Evolutionary conservation across 768 basidiomycete species (phyloP).

Genomic region (Tephrocybe sp.): DNA sequence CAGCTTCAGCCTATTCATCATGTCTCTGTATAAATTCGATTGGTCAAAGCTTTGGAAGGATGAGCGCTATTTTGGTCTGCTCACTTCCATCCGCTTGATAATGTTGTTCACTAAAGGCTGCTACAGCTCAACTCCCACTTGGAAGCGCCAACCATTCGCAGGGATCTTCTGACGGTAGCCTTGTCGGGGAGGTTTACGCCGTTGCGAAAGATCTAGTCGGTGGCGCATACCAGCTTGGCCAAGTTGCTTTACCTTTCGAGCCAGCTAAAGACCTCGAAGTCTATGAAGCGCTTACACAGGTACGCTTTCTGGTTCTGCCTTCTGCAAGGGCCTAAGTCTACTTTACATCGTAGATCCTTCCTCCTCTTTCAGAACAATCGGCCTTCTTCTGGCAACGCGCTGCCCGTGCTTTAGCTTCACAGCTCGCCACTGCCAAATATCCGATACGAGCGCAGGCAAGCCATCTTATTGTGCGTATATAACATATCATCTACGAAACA

Average conservation of each 20-base stretch:
- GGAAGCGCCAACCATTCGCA: not conserved
- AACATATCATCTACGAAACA: not conserved
- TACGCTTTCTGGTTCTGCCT: not conserved
- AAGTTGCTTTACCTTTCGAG: not conserved
- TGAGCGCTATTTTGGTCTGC: constrained; percentile 14
- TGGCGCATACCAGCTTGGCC: constrained; percentile 10
- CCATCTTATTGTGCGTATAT: constrained; percentile 11
- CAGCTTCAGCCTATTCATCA: not conserved
- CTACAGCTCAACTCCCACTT: constrained; percentile 9
- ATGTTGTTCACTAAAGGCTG: not conserved
- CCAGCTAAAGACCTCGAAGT: constrained; percentile 10
- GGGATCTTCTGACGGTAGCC: constrained; percentile 10
- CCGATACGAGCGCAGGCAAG: constrained; percentile 15
- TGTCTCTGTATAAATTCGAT: constrained; percentile 8
- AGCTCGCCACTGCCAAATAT: constrained; percentile 16
- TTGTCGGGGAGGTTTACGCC: constrained; percentile 7
- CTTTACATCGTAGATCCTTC: constrained; percentile 8
- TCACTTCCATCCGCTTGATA: not conserved
- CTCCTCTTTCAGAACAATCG: constrained; percentile 13
- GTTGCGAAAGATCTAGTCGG: constrained; percentile 13
- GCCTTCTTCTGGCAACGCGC: constrained; percentile 14
- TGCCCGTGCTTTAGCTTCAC: constrained; percentile 11
- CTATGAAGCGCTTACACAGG: constrained; percentile 12
- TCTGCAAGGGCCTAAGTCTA: not conserved
- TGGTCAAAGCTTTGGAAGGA: constrained; percentile 9